Conservation (phyloP, 164 flowering plant genomes). For the Sextonia rubra region DNA sequence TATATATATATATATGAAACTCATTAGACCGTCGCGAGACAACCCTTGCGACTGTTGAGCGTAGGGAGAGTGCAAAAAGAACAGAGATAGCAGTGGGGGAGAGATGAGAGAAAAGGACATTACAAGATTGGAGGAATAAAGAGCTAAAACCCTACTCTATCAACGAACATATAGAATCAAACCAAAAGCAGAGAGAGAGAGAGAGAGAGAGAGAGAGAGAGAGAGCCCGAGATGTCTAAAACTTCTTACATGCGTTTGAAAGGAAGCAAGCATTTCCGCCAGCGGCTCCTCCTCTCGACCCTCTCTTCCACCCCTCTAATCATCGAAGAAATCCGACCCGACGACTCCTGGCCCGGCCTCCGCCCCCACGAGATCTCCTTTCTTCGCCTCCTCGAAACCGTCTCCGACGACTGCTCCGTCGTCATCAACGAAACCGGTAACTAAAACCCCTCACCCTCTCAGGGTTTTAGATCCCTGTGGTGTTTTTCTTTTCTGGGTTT, state of each 20-base stretch:
- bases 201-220: background rate
- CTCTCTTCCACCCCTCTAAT: conserved; percentile 61
- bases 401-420: conserved; percentile 68
- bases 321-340: conserved; percentile 68
- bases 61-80: too few relatives aligned
- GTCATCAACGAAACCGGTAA: conserved; percentile 87
- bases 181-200: background rate
- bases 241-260: conserved; percentile 45
- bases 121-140: background rate
- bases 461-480: too few relatives aligned
- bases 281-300: conserved; percentile 60
- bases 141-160: background rate
- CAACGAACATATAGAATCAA: background rate
- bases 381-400: conserved; percentile 63
- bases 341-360: conserved; percentile 71
- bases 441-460: too few relatives aligned
- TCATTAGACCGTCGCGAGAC: too few relatives aligned
- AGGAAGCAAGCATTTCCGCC: conserved; percentile 66
- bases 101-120: too few relatives aligned
- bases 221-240: conserved; percentile 48
- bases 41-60: too few relatives aligned
- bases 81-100: too few relatives aligned
- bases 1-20: too few relatives aligned
- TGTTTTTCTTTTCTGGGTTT: too few relatives aligned
- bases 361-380: conserved; percentile 71